Evolutionary conservation across 2,329 filamentous ascomycete genomes (phyloP).

Genomic region (Fusarium temperatum): DNA sequence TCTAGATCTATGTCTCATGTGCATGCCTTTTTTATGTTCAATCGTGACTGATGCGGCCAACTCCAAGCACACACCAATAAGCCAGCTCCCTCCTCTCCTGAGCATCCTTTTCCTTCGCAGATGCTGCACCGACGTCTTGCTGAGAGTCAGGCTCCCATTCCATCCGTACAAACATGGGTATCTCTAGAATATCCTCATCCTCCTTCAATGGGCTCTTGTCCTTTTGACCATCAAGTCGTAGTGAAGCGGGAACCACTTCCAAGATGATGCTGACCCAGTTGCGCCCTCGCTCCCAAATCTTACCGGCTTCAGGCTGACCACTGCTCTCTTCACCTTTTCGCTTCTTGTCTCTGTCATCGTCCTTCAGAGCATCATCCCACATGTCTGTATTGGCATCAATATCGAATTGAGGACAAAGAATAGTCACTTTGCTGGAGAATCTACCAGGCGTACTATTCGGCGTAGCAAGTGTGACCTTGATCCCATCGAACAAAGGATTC

Average conservation of each 20-base stretch:
- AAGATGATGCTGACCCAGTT: constrained; percentile 97
- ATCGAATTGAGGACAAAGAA: constrained; percentile 93
- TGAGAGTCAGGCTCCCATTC: constrained; percentile 84
- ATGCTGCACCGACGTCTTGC: constrained; percentile 68
- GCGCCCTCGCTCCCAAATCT: constrained; percentile 92
- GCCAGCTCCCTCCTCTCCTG: constrained; percentile 87
- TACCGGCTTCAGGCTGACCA: constrained; percentile 80
- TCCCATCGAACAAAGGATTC: constrained; percentile 92
- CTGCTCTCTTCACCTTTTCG: constrained; percentile 53
- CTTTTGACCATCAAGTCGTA: constrained; percentile 52
- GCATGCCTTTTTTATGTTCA: constrained; percentile 31
- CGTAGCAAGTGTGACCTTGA: constrained; percentile 88
- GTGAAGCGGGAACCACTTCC: constrained; percentile 78
- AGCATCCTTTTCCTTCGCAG: constrained; percentile 64
- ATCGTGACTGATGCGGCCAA: constrained; percentile 77
- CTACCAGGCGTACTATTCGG: constrained; percentile 80
- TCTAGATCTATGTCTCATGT: constrained; percentile 47
- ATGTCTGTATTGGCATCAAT: constrained; percentile 90
- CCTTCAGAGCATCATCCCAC: constrained; percentile 87
- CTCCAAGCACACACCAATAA: constrained; percentile 93
- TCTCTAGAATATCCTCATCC: constrained; percentile 78
- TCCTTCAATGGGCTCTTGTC: constrained; percentile 61
- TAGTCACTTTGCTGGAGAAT: constrained; percentile 82
- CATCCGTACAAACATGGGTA: constrained; percentile 91
- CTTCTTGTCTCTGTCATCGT: constrained; percentile 52